These are phyloP conservation scores for Eucalyptus cloeziana DNA, from an alignment of 345 rosid genomes.

Conservation along the genomic window DNA sequence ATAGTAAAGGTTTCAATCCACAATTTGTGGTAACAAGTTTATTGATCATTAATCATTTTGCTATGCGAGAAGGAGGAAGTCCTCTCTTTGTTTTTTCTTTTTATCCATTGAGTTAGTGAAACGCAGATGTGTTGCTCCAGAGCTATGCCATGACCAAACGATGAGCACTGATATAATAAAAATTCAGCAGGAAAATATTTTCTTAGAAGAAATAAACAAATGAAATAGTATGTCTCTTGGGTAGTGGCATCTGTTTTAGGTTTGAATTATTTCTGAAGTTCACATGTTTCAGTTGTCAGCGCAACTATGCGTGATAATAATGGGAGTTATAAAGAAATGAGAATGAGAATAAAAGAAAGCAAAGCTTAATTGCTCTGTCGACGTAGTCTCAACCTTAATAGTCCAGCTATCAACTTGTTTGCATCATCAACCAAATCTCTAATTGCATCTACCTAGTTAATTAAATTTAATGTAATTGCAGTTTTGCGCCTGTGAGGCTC, in stretches of 20 bases:
- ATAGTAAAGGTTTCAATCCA: neutral
- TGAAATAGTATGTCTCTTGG: neutral
- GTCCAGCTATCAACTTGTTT: neutral
- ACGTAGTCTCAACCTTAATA: neutral
- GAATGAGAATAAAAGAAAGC: neutral
- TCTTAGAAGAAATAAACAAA: neutral
- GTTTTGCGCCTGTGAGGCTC: neutral
- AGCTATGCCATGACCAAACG: neutral
- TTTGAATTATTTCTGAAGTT: neutral
- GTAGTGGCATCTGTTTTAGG: neutral
- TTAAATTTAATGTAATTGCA: neutral
- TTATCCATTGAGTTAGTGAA: neutral
- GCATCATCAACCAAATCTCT: neutral
- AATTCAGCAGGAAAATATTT: neutral
- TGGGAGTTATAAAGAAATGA: neutral
- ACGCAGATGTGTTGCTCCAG: neutral
- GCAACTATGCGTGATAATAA: neutral
- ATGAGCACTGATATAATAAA: neutral
- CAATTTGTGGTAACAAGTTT: neutral
- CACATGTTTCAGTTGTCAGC: neutral
- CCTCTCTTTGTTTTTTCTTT: neutral
- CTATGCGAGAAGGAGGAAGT: neutral
- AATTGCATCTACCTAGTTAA: neutral
- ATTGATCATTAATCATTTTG: neutral
- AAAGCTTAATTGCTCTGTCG: neutral